Base-by-base conservation (phyloP, 2,329 filamentous ascomycete species). In the Clarireedia hainanense region DNA sequence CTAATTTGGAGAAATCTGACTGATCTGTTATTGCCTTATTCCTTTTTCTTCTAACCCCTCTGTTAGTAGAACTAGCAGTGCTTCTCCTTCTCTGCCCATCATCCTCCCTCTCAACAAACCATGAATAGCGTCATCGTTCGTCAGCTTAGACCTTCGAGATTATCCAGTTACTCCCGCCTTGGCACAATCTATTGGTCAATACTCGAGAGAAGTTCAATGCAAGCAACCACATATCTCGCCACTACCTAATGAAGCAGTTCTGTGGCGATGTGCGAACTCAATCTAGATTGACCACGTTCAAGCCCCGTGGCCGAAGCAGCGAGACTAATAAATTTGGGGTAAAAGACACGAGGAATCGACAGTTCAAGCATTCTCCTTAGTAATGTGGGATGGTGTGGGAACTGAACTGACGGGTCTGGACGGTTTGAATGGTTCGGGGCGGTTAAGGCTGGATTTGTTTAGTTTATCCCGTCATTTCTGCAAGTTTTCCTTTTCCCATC, bases 261-360 rank as follows among this genome's bases (percentile, higher is more conserved):
- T 5, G 40, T 43, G 40, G 40, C 40, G 34, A 47, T 17, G 17
- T 6, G 48, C 34, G 15, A 52, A 37, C 42, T 36, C 7, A 39
- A 55, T 50, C 52, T 55, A 50, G 46, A 55, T 55, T 55, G 42
- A 24, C 52, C 52, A 55, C 52, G 52, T 55, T 55, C 37, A 50
- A 17, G 20, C 20, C 40, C 49, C 52, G 52, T 55, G 37, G 52
- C n/a, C 39, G 26, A 43, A 36, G 34, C 39, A 40, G n/a, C 37
- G 6, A 46, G 10, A 30, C 24, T 24, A 36, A 48, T 2, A 46
- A 46, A 46, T 46, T 46, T 15, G 43, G 43, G 43, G 40, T 43
- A 43, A 43, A 43, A 20, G 40, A 23, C 40, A 43, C 40, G 40
- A 43, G 40, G 20, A 43, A 43, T 43, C 40, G 23, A 20, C 20